Evolutionary conservation across 1,139 yeast genomes (phyloP), one percentile per base, ranked within the genome.

Genomic region (Geotrichum carabidarum): DNA sequence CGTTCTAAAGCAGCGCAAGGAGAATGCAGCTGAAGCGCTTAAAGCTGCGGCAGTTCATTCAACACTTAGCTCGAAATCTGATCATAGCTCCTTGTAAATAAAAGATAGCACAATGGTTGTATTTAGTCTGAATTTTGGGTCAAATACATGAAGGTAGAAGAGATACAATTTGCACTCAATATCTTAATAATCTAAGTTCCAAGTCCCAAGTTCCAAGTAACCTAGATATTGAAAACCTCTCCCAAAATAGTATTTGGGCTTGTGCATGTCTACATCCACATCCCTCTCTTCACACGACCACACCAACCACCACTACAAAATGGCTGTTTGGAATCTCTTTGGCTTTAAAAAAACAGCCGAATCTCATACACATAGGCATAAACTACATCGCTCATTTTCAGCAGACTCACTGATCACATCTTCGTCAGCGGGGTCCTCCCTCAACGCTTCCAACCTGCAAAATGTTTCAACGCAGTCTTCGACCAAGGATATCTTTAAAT

Each of bases 1-100:
- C 67, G 95, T 93, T 38, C 77, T 94, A 60, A 83, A 84, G 66
- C 87, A 87, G 74, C 82, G 94, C 68, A 48, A 50, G 31, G 48
- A 47, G 15, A 55, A 44, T 17, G 50, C 44, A 9, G 22, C 46
- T 27, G 44, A 41, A 6, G 54, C 56, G 8, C 34, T 50, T 11
- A 48, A 50, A 6, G 4, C 57, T 11, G 57, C 49, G 15, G 42
- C 46, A 8, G 42, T 41, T 1, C 47, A 44, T 14, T 30, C 44
- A 4, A n/a, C 46, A 17, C 14, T 36, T 22, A 18, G 18, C 12
- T 14, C 46, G 11, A 11, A 41, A 8, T 37, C 47, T 11, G 48
- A 27, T 8, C 44, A 43, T 12, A 8, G 44, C 22, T 18, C 51
- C 11, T 42, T 48, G 32, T 48, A 42, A 42, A 14, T n/a, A 14